Evolutionary conservation across 768 basidiomycete species (phyloP), one percentile per base, ranked within the genome.

Genomic region (Cystobasidiopsis lactophilus): DNA sequence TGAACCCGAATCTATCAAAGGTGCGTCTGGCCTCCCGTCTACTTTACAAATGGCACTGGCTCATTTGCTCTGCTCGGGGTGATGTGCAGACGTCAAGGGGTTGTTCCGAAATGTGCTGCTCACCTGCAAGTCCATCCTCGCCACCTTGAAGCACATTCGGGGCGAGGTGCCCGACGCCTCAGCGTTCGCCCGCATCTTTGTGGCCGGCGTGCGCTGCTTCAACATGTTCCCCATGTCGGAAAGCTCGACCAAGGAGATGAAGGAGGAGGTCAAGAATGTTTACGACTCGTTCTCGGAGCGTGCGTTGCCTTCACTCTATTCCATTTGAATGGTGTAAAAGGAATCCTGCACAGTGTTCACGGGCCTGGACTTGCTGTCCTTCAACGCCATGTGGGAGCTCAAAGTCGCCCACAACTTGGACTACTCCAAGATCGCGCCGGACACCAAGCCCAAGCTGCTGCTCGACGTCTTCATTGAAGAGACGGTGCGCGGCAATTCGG

Each of bases 381-480:
- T 51, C 54, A 40, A 61, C 54, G 24, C 57, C 53, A 39, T 56
- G 9, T 50, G 52, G 26, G 55, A 56, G 39, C 52, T 31, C 30
- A 35, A 35, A 16, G 16, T 35, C 33, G 7, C 7, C 33, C 16
- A 35, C 33, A 7, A 7, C 9, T 7, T 7, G 9, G 33, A 35
- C 33, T 35, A 35, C 33, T 35, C 9, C 9, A 35, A 35, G 33
- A 35, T 35, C 33, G 33, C 52, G 53, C 35, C 82, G 88, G 64
- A 75, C 89, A 16, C 16, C 33, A 35, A 35, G 33, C 9, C 9
- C 33, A 35, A 7, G 33, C 33, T 16, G 9, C 81, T 85, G 64
- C 81, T 96, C 69, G 79, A 78, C 26, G 80, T 88, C 65, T 93
- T 89, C 70, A 81, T 93, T 65, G 74, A 80, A 59, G 75, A 75